Evolutionary conservation across 73 alveolate species (phyloP), one percentile per base, ranked within the genome.

Genomic region (Paramecium tetraurelia): DNA sequence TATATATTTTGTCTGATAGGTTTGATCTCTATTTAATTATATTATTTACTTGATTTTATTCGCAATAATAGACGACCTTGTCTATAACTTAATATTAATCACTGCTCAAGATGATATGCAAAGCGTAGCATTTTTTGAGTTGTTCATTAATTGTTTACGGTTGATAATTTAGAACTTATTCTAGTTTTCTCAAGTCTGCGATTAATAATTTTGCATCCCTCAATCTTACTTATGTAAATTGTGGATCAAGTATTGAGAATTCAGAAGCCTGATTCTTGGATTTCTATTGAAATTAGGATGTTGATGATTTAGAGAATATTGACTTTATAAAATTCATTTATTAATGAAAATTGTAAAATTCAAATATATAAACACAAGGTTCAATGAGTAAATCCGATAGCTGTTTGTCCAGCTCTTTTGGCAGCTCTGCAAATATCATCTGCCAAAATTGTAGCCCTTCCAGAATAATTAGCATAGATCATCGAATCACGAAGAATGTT

Each of bases 401-500:
- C 63, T 29, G 86, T 72, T 72, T 72, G 22, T 21, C 86, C 86
- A 22, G 57, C 57, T 38, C 86, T 72, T 38, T 72, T 72, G 1
- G 86, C 86, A 8, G 86, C 53, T 72, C 59, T 72, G n/a, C 86
- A 72, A 16, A 44, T 84, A 85, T 85, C 89, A 57, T 59, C 40
- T 18, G 92, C 92, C 16, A 33, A 18, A 10, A 85, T 27, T 7
- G 93, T 85, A 20, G 58, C 24, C 70, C 89, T 85, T 18, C 59
- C 69, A 27, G 89, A 27, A 58, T 57, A 57, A 21, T 50, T 27
- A 18, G 97, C 85, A 48, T 96, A 96, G 57, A 87, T 94, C 70
- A 93, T 94, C 33, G 97, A 86, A 75, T 96, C 98, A 80, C 95
- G 70, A 31, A 94, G 93, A 58, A 96, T 94, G 59, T 95, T 95